Conservation (phyloP, 2,329 filamentous ascomycete species). For the Colletotrichum lentis region DNA sequence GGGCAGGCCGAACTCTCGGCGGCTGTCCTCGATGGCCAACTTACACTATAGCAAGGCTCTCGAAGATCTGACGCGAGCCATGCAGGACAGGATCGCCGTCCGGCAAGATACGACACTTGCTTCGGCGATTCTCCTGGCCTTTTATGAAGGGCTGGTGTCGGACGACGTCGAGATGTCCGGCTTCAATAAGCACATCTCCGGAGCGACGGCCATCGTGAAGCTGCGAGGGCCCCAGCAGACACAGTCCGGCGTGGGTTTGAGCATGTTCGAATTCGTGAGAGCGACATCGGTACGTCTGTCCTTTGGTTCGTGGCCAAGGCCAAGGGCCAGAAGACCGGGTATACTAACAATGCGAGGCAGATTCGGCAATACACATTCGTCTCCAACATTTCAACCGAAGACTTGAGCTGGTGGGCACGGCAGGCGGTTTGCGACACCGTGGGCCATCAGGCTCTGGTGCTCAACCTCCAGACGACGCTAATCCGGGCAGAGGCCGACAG, state of each 20-base stretch:
- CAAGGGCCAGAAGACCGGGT: too few species aligned
- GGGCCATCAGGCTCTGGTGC: conserved; percentile 40
- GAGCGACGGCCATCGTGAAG: conserved; percentile 40
- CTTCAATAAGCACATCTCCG: conserved; percentile 41
- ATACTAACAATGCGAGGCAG: conserved; percentile 25
- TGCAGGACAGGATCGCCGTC: conserved; percentile 38
- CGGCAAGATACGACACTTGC: conserved; percentile 40
- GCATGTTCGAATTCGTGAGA: conserved; percentile 43
- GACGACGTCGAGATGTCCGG: conserved; percentile 38
- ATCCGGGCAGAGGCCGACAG: conserved; percentile 41
- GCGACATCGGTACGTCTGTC: conserved; percentile 39
- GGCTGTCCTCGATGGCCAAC: conserved; percentile 38
- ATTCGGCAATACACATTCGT: conserved; percentile 42
- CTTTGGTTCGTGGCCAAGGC: background rate
- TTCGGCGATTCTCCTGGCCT: conserved; percentile 40
- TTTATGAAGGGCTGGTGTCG: conserved; percentile 41
- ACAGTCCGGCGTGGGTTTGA: conserved; percentile 37
- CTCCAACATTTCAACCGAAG: conserved; percentile 38
- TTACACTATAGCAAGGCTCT: conserved; percentile 41
- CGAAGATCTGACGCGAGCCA: conserved; percentile 39
- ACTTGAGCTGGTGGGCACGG: conserved; percentile 41
- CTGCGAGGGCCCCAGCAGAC: conserved; percentile 38
- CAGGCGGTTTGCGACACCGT: conserved; percentile 40
- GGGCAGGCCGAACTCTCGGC: conserved; percentile 40
- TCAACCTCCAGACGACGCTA: conserved; percentile 42